Percentiles rank a stretch among this genome's conserved stretches.
phyloP scores from a whole-genome alignment of 306 rosid species.

The Gleditsia sinensis region DNA sequence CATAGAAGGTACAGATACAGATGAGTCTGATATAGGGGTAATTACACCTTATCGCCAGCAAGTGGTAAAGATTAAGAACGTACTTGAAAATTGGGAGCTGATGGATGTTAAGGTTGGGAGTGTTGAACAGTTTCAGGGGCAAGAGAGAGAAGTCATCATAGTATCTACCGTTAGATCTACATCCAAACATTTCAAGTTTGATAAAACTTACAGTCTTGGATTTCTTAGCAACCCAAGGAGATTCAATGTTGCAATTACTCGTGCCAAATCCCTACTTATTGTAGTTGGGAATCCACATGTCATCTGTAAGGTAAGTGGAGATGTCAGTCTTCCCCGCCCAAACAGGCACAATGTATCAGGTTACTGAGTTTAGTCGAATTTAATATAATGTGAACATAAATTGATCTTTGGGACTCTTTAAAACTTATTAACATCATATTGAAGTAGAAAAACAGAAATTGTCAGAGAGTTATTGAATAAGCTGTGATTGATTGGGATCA shows the following conservation, averaged over 20 bases:
- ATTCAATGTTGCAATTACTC: slow-evolving; percentile 67
- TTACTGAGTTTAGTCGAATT: not conserved
- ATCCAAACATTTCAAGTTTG: slow-evolving; percentile 56
- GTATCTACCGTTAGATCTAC: slow-evolving; percentile 66
- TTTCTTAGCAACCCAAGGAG: slow-evolving; percentile 65
- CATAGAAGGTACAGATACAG: slow-evolving; percentile 30
- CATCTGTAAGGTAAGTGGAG: slow-evolving; percentile 53
- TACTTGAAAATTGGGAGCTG: slow-evolving; percentile 46
- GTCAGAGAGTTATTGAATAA: no score
- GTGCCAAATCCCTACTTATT: slow-evolving; percentile 57
- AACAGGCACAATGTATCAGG: not conserved
- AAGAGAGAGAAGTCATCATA: slow-evolving; percentile 37
- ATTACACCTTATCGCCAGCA: slow-evolving; percentile 68
- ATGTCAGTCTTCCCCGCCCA: no score
- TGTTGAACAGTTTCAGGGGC: slow-evolving; percentile 65
- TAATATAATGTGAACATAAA: not conserved
- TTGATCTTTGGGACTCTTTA: no score
- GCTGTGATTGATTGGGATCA: no score
- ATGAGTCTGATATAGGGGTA: slow-evolving; percentile 52
- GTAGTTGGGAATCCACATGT: slow-evolving; percentile 64
- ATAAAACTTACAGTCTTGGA: slow-evolving; percentile 56
- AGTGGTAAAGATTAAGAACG: slow-evolving; percentile 51
- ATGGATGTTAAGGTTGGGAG: slow-evolving; percentile 58
- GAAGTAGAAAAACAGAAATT: no score
- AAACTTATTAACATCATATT: no score